Base-by-base conservation (phyloP, 1,284 basidiomycete species). In the Marasmius fiardii region DNA sequence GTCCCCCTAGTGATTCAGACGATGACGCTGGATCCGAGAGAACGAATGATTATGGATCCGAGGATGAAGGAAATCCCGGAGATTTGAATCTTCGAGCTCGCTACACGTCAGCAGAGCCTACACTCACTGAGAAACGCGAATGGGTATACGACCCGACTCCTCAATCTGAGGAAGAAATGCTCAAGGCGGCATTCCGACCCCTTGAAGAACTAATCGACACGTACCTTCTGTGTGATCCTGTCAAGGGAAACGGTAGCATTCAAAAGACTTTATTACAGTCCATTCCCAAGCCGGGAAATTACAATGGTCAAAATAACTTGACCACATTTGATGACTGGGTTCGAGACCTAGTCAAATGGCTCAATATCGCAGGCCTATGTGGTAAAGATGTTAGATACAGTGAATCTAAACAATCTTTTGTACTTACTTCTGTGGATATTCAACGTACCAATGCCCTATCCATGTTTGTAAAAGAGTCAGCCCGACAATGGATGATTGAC, bases 261-360 rank as follows among this genome's bases (percentile, higher is more conserved):
- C 57, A 58, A 28, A 58, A 58, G 35, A 37, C 57, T 4, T 33
- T 55, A 0, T 11, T 58, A 23, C 54, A 55, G 18, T 31, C 39
- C 4, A 21, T 52, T 5, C 53, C 54, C 0, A 58, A 58, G 26
- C 54, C 50, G 16, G 35, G 28, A 2, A 48, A 51, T 18, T 58
- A 55, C 24, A 33, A 28, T 24, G 57, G 57, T n/a, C n/a, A n/a
- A n/a, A 31, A 31, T 10, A 43, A 54, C 8, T 52, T 55, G 2
- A 44, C 35, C 1, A 33, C n/a, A 20, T 58, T 55, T 26, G 53
- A 58, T 37, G 11, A 52, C 53, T 1, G 50, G n/a, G n/a, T n/a
- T n/a, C n/a, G n/a, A n/a, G n/a, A n/a, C n/a, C n/a, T n/a, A n/a
- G n/a, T n/a, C n/a, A n/a, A n/a, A n/a, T n/a, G n/a, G n/a, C n/a